phyloP scores from a whole-genome alignment of 331 rosid species.

The Malus hybrid region DNA sequence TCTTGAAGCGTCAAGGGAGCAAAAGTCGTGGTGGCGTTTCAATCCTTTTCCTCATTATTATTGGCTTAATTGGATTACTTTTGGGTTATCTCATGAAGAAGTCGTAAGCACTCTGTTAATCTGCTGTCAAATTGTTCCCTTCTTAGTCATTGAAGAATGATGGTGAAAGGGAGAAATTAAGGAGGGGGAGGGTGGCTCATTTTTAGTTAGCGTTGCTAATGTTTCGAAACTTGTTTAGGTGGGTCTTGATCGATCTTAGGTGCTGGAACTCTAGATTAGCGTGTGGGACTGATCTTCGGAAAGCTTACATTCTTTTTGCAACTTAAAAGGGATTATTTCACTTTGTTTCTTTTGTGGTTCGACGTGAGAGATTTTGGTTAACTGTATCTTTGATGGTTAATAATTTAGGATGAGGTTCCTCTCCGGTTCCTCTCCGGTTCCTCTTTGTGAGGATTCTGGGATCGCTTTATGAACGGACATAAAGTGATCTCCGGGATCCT shows the following conservation, averaged over 20 bases:
- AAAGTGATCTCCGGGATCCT: no score
- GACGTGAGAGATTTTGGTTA: slow-evolving; percentile 3
- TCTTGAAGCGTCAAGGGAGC: slow-evolving; percentile 55
- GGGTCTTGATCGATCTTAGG: slow-evolving; percentile 20
- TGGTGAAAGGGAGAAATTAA: slow-evolving; percentile 32
- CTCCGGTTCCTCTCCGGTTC: no score
- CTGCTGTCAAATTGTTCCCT: slow-evolving; percentile 22
- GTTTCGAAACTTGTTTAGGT: slow-evolving; percentile 36
- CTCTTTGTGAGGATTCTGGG: no score
- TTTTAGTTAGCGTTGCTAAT: slow-evolving; percentile 34
- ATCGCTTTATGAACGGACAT: no score
- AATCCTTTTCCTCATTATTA: slow-evolving; percentile 42
- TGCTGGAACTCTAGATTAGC: slow-evolving; percentile 36
- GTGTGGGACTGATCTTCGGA: slow-evolving; percentile 20
- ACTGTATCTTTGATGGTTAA: slow-evolving; percentile 9
- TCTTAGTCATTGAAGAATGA: slow-evolving; percentile 38
- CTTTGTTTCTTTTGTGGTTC: slow-evolving; percentile 25
- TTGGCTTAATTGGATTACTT: slow-evolving; percentile 63
- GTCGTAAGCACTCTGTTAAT: slow-evolving; percentile 29
- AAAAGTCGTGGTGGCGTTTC: slow-evolving; percentile 49
- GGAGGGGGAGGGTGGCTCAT: slow-evolving; percentile 21
- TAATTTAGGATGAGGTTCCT: background rate
- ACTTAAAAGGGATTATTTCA: slow-evolving; percentile 21
- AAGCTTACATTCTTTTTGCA: slow-evolving; percentile 56
- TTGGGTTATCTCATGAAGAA: slow-evolving; percentile 70